Percentiles rank a stretch among this genome's conserved stretches.
These are phyloP conservation scores for Borovskyia barvae DNA, from an alignment of 208 protist genomes.

Conservation along the genomic window DNA sequence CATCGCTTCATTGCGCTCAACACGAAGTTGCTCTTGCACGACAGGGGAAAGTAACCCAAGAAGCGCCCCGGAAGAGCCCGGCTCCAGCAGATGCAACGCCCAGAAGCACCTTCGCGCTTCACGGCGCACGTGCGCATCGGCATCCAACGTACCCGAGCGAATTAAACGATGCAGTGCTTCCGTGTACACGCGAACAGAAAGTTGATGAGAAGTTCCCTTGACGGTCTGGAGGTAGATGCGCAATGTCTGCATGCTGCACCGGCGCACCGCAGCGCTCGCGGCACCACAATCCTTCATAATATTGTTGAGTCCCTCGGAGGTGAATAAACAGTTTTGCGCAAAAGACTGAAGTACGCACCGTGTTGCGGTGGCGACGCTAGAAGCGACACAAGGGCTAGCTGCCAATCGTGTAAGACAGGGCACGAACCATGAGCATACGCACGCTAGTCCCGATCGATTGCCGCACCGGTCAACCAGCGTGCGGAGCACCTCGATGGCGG, in stretches of 20 bases:
- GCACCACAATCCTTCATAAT: slow-evolving; percentile 43
- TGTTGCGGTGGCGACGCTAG: slow-evolving; percentile 24
- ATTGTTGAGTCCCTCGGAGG: slow-evolving; percentile 30
- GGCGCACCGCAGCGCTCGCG: slow-evolving; percentile 27
- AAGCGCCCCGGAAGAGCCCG: slow-evolving; percentile 31
- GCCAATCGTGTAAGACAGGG: slow-evolving; percentile 34
- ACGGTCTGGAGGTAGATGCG: slow-evolving; percentile 32
- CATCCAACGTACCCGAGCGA: slow-evolving; percentile 36
- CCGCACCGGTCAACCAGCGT: not conserved
- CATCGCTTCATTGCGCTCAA: slow-evolving; percentile 10
- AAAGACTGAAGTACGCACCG: slow-evolving; percentile 26
- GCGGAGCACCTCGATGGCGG: slow-evolving; percentile 16
- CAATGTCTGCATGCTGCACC: slow-evolving; percentile 33
- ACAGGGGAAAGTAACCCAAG: slow-evolving; percentile 23
- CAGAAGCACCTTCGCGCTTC: slow-evolving; percentile 41
- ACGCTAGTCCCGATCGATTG: slow-evolving; percentile 4
- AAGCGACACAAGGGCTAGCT: slow-evolving; percentile 18
- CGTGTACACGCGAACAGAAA: slow-evolving; percentile 29
- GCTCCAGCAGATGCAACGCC: slow-evolving; percentile 42
- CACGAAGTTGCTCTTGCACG: slow-evolving; percentile 24
- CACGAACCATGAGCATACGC: slow-evolving; percentile 52
- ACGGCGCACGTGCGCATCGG: slow-evolving; percentile 37
- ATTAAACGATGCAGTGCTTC: slow-evolving; percentile 39
- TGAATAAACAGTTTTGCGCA: slow-evolving; percentile 33
- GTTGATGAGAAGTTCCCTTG: slow-evolving; percentile 34